Base-by-base conservation (phyloP, 805 yeast genomes). In the Schwanniomyces occidentalis region DNA sequence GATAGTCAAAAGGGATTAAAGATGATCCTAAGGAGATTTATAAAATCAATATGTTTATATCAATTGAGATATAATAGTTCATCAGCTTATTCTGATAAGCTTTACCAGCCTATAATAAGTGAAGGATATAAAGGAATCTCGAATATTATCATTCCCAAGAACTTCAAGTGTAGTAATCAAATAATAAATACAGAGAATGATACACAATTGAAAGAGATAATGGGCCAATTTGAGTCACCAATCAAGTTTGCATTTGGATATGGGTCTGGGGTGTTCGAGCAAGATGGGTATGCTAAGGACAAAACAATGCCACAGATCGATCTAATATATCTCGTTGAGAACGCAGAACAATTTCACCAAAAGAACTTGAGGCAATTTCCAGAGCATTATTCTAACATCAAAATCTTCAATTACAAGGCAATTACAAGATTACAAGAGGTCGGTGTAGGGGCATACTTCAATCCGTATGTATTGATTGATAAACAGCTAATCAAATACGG, bases 391-490 rank as follows among this genome's bases (percentile, higher is more conserved):
- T 89, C 97, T 6, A 65, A 74, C 4, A 46, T 88, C 33, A 70
- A 75, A 40, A 61, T 54, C 35, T 67, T 84, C 16, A 95, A 95
- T 0, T 54, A 33, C 21, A 48, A 36, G 9, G 41, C 38, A 22
- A 72, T 86, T 6, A 64, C 81, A 3, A 61, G 57, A 39, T 73
- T 84, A 12, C 89, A 83, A 54, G 74, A 77, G 22, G 44, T 75
- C 13, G 96, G 95, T 1, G 93, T 95, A 0, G 96, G 97, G 6
- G 84, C 91, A 3, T 93, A 91, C 58, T 93, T 87, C 69, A 93
- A 93, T 54, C 98, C 99, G 3, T 93, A 75, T 58, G 88, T 86
- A 5, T 70, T 75, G 28, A 69, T 89, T 35, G 44, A 55, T n/a
- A 44, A 46, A 7, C 45, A 47, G 5, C 56, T 75, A 33, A 76